These are phyloP conservation scores for Brasenia schreberi DNA, from an alignment of 164 flowering plant species.

Conservation along the genomic window DNA sequence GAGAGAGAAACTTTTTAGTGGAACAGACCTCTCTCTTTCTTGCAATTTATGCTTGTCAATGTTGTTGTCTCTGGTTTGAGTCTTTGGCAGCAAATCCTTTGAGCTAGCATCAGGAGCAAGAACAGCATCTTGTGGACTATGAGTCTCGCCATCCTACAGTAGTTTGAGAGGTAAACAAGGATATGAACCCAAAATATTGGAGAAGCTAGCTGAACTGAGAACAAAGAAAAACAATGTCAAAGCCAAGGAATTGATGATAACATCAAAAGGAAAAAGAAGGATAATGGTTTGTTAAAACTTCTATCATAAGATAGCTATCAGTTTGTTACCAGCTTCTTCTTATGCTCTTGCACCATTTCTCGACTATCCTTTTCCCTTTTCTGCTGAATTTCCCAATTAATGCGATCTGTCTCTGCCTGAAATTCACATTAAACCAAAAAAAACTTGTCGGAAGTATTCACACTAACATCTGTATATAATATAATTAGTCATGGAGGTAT, in stretches of 20 bases:
- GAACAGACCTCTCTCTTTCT: conserved; percentile 42
- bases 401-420: conserved; percentile 68
- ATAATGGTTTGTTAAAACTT: background rate
- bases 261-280: background rate
- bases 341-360: conserved; percentile 28
- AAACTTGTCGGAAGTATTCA: background rate
- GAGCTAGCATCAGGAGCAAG: conserved; percentile 21
- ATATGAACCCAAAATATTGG: conserved; percentile 99
- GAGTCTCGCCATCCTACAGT: conserved; percentile 79
- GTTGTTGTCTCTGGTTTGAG: conserved; percentile 26
- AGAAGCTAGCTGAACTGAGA: conserved; percentile 94
- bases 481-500: background rate
- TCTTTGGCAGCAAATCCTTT: conserved; percentile 18
- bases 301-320: background rate
- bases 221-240: conserved; percentile 55
- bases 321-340: conserved; percentile 49
- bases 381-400: conserved; percentile 56
- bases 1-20: background rate
- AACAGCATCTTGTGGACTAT: conserved; percentile 15
- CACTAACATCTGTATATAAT: background rate
- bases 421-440: background rate
- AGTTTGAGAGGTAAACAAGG: conserved; percentile 95
- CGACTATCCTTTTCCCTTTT: conserved; percentile 53
- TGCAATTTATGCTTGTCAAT: conserved; percentile 38
- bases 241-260: conserved; percentile 15